These are phyloP conservation scores for Breviolum minutum DNA, from an alignment of 73 alveolate genomes.

Conservation along the genomic window DNA sequence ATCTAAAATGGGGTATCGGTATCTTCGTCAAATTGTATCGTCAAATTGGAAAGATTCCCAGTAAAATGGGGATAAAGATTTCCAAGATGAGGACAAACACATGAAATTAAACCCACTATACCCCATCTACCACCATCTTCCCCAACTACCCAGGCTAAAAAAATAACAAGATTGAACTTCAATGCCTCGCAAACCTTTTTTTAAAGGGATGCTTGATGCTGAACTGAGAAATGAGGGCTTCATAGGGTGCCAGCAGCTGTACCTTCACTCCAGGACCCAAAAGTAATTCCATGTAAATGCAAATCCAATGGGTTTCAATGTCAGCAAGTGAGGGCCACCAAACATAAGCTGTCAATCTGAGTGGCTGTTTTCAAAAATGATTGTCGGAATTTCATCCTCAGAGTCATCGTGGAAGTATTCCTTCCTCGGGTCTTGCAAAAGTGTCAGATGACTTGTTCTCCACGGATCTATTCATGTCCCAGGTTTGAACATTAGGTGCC, in stretches of 20 bases:
- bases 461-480: neutral
- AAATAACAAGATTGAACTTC: too few relatives aligned
- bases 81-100: neutral
- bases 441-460: neutral
- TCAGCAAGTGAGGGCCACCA: neutral
- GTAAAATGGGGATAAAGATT: neutral
- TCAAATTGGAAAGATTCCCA: neutral
- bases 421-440: neutral
- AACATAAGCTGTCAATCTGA: neutral
- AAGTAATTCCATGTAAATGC: too few relatives aligned
- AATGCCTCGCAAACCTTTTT: too few relatives aligned
- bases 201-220: too few relatives aligned
- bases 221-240: too few relatives aligned
- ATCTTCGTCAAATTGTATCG: neutral
- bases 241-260: too few relatives aligned
- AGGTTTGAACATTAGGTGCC: too few relatives aligned
- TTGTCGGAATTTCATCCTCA: slow-evolving; percentile 11
- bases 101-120: neutral
- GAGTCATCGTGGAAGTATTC: neutral
- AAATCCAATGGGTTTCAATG: too few relatives aligned
- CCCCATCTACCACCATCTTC: neutral
- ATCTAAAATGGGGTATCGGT: neutral
- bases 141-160: neutral
- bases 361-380: slow-evolving; percentile 26
- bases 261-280: too few relatives aligned